Base-by-base conservation (phyloP, 2,329 filamentous ascomycete species). In the Emydomyces testavorans region DNA sequence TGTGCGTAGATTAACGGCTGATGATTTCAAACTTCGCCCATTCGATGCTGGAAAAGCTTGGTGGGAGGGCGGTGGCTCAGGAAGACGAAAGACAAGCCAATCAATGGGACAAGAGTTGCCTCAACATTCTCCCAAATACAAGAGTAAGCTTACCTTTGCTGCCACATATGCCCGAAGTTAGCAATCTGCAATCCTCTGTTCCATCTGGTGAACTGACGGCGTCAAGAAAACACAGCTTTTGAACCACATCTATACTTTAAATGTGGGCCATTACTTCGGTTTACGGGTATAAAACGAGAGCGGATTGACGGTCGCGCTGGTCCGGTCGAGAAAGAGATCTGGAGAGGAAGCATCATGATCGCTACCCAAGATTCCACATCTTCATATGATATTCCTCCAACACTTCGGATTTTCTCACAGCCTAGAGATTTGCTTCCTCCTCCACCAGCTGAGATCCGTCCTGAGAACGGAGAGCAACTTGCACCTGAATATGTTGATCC, bases 301-400 rank as follows among this genome's bases (percentile, higher is more conserved):
- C 56, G 54, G 37, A 57, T 62, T 45, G 54, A 63, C 50, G 56
- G 60, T n/a, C 56, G 61, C 13, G 58, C 61, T 42, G 63, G 63
- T 0, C 55, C 59, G 8, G 56, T 62, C 24, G 80, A 86, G 36
- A 77, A 79, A 44, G 86, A 94, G 57, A 80, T 90, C 16, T 98
- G 92, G 92, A 79, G 89, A 62, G 92, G 92, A 4, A 93, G 80
- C 51, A 76, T 96, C 49, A 88, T 98, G 86, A 94, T 98, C 57
- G 88, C 98, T 18, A 96, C 92, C 0, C 76, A 80, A 45, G 90
- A 98, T 60, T 75, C 78, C 1, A 77, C 83, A 34, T 96, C 90
- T 1, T 84, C 83, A 0, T 94, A 95, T 60, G 80, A 86, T 40
- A 76, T 76, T n/a, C 64, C 70, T 0, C 92, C 92, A 3, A 85